Evolutionary conservation across 345 rosid species (phyloP), one percentile per base, ranked within the genome.

Genomic region (rapeseed (Brassica napus)): DNA sequence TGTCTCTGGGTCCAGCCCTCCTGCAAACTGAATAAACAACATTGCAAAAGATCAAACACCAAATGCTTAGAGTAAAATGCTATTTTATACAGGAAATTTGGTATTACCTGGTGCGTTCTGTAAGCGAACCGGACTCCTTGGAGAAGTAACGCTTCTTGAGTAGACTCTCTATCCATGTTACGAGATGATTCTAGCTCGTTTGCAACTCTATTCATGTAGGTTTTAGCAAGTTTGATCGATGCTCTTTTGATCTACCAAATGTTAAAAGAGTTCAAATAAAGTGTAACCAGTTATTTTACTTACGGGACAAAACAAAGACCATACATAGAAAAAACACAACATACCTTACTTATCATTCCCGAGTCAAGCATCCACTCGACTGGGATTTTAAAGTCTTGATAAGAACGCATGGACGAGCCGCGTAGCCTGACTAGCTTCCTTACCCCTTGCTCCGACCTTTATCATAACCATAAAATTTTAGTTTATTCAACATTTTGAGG

Each of bases 361-460:
- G 92, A 80, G 79, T 94, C 98, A 63, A 89, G 91, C 97, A 92
- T 90, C 98, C 97, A 94, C 69, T 86, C 89, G 31, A 84, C 86
- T 61, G 97, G 98, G 81, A 94, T 87, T 69, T 86, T 86, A 74
- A 75, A 88, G 44, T 89, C 92, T 57, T 88, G 86, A 72, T 90
- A 92, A 65, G 90, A 79, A 31, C 57, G 87, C 85, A 89, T 72
- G 10, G 76, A 90, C 14, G 92, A 82, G 65, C 82, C 83, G 39
- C 96, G 84, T 83, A 90, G 83, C 79, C 88, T 86, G 24, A 84
- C 68, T 65, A 94, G 81, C 79, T 85, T 88, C 49, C 85, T 87
- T 72, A 86, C 85, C 86, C 98, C 82, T 72, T 68, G 78, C 88
- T 92, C 98, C 4, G 94, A 90, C 85, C 97, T 94, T 73, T 73